Conservation (phyloP, 768 basidiomycete genomes). For the Strobilomyces dryophilus region DNA sequence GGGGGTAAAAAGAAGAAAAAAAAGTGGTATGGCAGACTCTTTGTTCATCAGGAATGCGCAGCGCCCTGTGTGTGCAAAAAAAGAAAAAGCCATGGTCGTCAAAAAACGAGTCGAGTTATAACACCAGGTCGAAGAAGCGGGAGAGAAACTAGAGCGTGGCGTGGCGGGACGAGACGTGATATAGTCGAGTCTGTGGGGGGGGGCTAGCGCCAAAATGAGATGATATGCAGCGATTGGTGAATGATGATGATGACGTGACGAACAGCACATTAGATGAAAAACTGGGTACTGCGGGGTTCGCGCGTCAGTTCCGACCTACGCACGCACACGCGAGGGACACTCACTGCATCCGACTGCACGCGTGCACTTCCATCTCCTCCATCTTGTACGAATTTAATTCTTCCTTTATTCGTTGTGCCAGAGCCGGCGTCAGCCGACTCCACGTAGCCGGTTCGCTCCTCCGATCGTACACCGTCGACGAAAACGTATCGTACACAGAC, state of each 20-base stretch:
- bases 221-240: conserved; percentile 23
- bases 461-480: conserved; percentile 85
- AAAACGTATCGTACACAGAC: conserved; percentile 97
- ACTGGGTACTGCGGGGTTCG: conserved; percentile 63
- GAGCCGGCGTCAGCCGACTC: conserved; percentile 89
- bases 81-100: conserved; percentile 15
- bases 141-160: conserved; percentile 15
- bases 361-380: conserved; percentile 99
- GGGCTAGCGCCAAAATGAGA: conserved; percentile 27
- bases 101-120: conserved; percentile 16
- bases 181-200: conserved; percentile 24
- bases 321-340: conserved; percentile 30
- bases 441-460: conserved; percentile 96
- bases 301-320: background rate
- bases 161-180: conserved; percentile 16
- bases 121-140: conserved; percentile 19
- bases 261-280: conserved; percentile 64
- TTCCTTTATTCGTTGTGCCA: conserved; percentile 97
- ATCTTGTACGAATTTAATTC: conserved; percentile 98
- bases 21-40: conserved; percentile 16
- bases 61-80: conserved; percentile 22
- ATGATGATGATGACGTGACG: conserved; percentile 17
- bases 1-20: background rate
- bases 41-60: conserved; percentile 28
- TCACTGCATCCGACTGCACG: conserved; percentile 85